Percentiles rank a stretch among this genome's conserved stretches.
phyloP scores from a whole-genome alignment of 805 yeast genomes.

The Ogataea zsoltii region DNA sequence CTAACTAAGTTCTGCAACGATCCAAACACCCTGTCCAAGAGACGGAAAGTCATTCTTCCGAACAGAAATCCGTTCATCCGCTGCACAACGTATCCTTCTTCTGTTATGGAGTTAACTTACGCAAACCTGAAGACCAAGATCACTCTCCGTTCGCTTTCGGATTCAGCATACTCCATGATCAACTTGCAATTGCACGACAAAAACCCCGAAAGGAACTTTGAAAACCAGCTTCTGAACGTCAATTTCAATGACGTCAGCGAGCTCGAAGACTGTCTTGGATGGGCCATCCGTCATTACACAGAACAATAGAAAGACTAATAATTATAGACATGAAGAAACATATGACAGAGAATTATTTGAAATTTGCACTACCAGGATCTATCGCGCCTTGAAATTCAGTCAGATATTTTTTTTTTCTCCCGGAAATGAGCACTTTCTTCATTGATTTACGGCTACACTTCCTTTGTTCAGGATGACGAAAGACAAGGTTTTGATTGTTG shows the following conservation, averaged over 20 bases:
- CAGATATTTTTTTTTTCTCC: no score
- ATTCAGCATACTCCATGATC: conserved; percentile 21
- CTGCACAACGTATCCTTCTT: conserved; percentile 24
- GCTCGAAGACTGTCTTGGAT: conserved; percentile 54
- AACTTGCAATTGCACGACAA: conserved; percentile 10
- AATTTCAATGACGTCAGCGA: conserved; percentile 52
- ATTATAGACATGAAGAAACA: no score
- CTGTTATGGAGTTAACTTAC: conserved; percentile 17
- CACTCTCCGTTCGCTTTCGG: conserved; percentile 13
- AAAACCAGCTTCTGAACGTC: conserved; percentile 40
- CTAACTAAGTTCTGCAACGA: conserved; percentile 23
- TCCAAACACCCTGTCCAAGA: conserved; percentile 11
- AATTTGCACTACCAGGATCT: no score
- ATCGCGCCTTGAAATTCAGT: no score
- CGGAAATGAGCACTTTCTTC: no score
- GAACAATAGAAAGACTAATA: background rate
- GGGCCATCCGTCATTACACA: conserved; percentile 43
- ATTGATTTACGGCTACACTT: no score
- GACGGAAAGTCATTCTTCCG: background rate
- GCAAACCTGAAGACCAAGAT: conserved; percentile 16
- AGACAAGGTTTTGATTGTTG: conserved; percentile 59
- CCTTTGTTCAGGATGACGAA: conserved; percentile 1
- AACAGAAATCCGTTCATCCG: conserved; percentile 25
- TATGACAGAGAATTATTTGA: no score
- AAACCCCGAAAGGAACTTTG: conserved; percentile 30